These are phyloP conservation scores for Eragrostis nindensis DNA, from an alignment of 176 grass and related monocot species.

Conservation along the genomic window DNA sequence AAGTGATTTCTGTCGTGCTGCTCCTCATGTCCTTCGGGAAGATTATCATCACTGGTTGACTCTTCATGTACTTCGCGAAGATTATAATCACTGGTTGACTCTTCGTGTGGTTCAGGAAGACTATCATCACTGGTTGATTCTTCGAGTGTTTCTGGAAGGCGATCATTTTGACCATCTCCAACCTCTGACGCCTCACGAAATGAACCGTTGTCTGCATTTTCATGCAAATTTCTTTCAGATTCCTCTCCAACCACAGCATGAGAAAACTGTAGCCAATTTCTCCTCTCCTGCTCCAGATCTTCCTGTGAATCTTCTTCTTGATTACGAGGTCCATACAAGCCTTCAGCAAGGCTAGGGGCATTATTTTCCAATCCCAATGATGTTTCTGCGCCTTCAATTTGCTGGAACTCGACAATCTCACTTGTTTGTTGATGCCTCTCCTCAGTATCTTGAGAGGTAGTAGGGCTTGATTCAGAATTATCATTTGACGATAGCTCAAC, in stretches of 20 bases:
- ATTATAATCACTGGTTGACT: constrained; percentile 52
- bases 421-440: constrained; percentile 44
- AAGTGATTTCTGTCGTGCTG: constrained; percentile 51
- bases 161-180: constrained; percentile 38
- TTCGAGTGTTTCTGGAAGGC: constrained; percentile 47
- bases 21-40: constrained; percentile 51
- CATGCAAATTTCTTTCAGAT: constrained; percentile 60
- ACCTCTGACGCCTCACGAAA: constrained; percentile 42
- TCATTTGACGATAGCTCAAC: constrained; percentile 45
- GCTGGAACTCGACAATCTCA: constrained; percentile 40
- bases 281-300: constrained; percentile 45
- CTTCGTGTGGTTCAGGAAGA: constrained; percentile 53
- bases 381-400: constrained; percentile 29
- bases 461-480: constrained; percentile 47
- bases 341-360: constrained; percentile 36
- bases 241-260: constrained; percentile 42
- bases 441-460: constrained; percentile 45
- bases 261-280: constrained; percentile 48
- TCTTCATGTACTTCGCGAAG: constrained; percentile 56
- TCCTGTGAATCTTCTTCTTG: constrained; percentile 50
- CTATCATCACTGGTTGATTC: constrained; percentile 53
- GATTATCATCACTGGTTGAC: constrained; percentile 50
- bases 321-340: constrained; percentile 44
- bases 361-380: constrained; percentile 53
- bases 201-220: constrained; percentile 49